Base-by-base conservation (phyloP, 495 filamentous ascomycete species). In the Sporormia fimetaria region DNA sequence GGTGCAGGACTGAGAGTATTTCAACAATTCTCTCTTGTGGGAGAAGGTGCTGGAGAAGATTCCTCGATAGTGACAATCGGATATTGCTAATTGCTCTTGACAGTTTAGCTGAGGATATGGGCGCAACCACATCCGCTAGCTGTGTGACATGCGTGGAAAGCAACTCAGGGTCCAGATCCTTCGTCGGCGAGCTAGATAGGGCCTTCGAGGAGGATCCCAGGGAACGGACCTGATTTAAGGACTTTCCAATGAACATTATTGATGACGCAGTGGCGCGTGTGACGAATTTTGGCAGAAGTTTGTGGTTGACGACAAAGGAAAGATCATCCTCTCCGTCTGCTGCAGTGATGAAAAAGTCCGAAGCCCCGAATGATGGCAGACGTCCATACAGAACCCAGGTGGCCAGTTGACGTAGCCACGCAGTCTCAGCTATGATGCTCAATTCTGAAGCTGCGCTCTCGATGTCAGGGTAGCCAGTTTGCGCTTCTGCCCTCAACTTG, bases 301-400 rank as follows among this genome's bases (percentile, higher is more conserved):
- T 57, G 15, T 63, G 51, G 25, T 71, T 60, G 28, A 79, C 58
- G 10, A 55, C 60, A 55, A 80, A 87, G 3, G 41, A 26, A n/a
- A 21, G 15, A 41, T 42, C 40, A 53, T 68, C 48, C 29, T 66
- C 38, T 36, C 50, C 39, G 51, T 69, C 37, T 57, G 51, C 46
- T 67, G 42, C 55, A 21, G 69, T 67, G 26, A 94, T 76, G 57
- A 87, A 93, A 56, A 95, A 95, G 59, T 95, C 90, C 1, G 67
- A 62, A 3, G 65, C 70, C 4, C 81, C 83, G 51, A 80, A 77
- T 33, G 65, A 62, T 0, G 90, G 86, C 44, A 92, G 62, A 29
- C 79, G 73, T 4, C 90, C 90, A 58, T 93, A 92, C 9, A 95
- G 59, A 4, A 94, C 65, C 88, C 88, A 98, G 38, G 81, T 80